Evolutionary conservation across 2,329 filamentous ascomycete genomes (phyloP).

Genomic region (Truncatella angustata): DNA sequence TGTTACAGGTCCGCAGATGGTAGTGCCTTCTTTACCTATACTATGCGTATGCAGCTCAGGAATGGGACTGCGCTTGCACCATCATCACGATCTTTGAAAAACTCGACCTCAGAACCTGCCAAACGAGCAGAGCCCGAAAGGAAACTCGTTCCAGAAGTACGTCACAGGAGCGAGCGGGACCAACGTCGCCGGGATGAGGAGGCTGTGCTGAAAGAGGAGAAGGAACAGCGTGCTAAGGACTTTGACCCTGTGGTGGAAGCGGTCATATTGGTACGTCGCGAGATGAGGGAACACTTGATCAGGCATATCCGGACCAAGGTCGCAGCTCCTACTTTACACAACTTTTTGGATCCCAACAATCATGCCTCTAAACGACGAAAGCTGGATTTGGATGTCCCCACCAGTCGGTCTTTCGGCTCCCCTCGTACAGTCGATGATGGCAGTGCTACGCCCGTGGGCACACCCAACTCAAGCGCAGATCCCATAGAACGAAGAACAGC

Average conservation of each 20-base stretch:
- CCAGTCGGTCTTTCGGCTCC: slow-evolving; percentile 29
- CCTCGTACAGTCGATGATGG: slow-evolving; percentile 53
- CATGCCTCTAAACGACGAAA: slow-evolving; percentile 77
- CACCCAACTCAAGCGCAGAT: slow-evolving; percentile 63
- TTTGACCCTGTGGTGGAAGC: slow-evolving; percentile 90
- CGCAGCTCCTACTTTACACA: slow-evolving; percentile 75
- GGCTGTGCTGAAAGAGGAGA: slow-evolving; percentile 84
- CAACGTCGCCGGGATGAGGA: slow-evolving; percentile 72
- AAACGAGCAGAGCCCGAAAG: slow-evolving; percentile 23
- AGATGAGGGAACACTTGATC: slow-evolving; percentile 83
- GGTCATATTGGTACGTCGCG: slow-evolving; percentile 71
- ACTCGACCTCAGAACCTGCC: slow-evolving; percentile 21
- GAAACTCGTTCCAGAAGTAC: slow-evolving; percentile 38
- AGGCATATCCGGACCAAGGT: slow-evolving; percentile 86
- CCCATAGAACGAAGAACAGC: slow-evolving; percentile 60
- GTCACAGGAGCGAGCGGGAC: slow-evolving; percentile 68
- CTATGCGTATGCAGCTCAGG: slow-evolving; percentile 85
- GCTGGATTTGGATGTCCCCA: slow-evolving; percentile 70
- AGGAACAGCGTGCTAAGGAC: slow-evolving; percentile 79
- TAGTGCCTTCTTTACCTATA: slow-evolving; percentile 85
- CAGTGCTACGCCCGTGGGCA: slow-evolving; percentile 62
- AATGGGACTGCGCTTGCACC: slow-evolving; percentile 28
- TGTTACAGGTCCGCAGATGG: slow-evolving; percentile 79
- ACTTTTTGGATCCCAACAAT: slow-evolving; percentile 78
- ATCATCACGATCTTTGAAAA: slow-evolving; percentile 29